Evolutionary conservation across 2,329 filamentous ascomycete species (phyloP).

Genomic region (Penicillium sp.): DNA sequence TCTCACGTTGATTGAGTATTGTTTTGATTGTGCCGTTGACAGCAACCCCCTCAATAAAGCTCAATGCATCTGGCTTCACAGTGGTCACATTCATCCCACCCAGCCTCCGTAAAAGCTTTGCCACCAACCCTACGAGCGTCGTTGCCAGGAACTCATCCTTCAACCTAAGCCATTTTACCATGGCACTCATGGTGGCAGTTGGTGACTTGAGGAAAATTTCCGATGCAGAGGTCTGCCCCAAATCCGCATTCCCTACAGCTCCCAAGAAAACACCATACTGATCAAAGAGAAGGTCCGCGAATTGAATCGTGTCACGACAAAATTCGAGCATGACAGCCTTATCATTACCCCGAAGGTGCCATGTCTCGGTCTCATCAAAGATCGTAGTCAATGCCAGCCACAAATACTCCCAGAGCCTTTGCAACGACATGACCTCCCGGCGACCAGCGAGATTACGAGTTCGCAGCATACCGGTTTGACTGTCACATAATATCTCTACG

Average conservation of each 20-base stretch:
- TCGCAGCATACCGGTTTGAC: slow-evolving; percentile 61
- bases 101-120: slow-evolving; percentile 80
- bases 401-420: slow-evolving; percentile 77
- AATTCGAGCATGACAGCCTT: slow-evolving; percentile 84
- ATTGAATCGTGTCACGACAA: slow-evolving; percentile 91
- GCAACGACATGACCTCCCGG: slow-evolving; percentile 63
- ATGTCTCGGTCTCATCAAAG: slow-evolving; percentile 77
- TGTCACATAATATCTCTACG: slow-evolving; percentile 62
- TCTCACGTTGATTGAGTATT: slow-evolving; percentile 77
- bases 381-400: slow-evolving; percentile 80
- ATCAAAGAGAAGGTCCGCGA: slow-evolving; percentile 79
- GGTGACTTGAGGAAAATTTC: slow-evolving; percentile 63
- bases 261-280: slow-evolving; percentile 81
- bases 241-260: slow-evolving; percentile 54
- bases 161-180: slow-evolving; percentile 85
- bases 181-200: slow-evolving; percentile 60
- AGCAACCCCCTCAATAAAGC: slow-evolving; percentile 55
- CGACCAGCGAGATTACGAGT: slow-evolving; percentile 53
- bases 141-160: slow-evolving; percentile 82
- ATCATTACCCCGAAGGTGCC: slow-evolving; percentile 68
- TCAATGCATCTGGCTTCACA: slow-evolving; percentile 64
- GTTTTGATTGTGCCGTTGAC: slow-evolving; percentile 62
- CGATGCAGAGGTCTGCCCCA: slow-evolving; percentile 39
- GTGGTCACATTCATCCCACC: slow-evolving; percentile 68
- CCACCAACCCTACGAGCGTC: slow-evolving; percentile 76